These are phyloP conservation scores for Hyaloscypha bicolor DNA, from an alignment of 495 filamentous ascomycete genomes.

Conservation along the genomic window DNA sequence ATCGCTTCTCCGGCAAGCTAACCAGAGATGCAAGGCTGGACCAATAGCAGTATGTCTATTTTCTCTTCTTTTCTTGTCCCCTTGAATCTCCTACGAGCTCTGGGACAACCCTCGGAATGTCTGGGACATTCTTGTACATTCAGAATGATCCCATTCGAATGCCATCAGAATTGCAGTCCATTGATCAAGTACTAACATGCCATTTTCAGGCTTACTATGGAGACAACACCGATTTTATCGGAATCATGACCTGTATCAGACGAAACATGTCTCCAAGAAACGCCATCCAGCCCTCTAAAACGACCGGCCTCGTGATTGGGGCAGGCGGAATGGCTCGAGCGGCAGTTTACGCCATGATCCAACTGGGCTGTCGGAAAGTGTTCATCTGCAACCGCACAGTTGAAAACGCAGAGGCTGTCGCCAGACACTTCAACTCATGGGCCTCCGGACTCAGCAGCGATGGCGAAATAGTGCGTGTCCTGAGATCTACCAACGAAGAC, in stretches of 20 bases:
- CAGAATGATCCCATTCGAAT: neutral
- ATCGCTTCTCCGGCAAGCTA: constrained; percentile 62
- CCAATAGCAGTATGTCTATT: constrained; percentile 38
- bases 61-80: neutral
- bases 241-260: constrained; percentile 58
- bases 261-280: constrained; percentile 80
- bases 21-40: constrained; percentile 67
- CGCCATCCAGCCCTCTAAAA: constrained; percentile 66
- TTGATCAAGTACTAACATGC: neutral
- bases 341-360: constrained; percentile 77
- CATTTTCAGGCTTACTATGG: constrained; percentile 64
- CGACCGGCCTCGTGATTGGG: constrained; percentile 73
- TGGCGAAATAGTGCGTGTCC: constrained; percentile 58
- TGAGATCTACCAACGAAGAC: constrained; percentile 56
- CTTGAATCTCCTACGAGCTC: too few relatives aligned
- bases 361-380: constrained; percentile 77
- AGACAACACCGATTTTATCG: constrained; percentile 85
- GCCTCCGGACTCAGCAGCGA: constrained; percentile 45
- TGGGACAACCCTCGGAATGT: neutral
- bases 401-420: constrained; percentile 60
- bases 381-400: constrained; percentile 76
- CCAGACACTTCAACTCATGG: constrained; percentile 70
- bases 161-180: too few relatives aligned
- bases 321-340: constrained; percentile 83
- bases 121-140: neutral